Evolutionary conservation across 2,329 filamentous ascomycete species (phyloP), one percentile per base, ranked within the genome.

Genomic region (Pseudogymnoascus verrucosus): DNA sequence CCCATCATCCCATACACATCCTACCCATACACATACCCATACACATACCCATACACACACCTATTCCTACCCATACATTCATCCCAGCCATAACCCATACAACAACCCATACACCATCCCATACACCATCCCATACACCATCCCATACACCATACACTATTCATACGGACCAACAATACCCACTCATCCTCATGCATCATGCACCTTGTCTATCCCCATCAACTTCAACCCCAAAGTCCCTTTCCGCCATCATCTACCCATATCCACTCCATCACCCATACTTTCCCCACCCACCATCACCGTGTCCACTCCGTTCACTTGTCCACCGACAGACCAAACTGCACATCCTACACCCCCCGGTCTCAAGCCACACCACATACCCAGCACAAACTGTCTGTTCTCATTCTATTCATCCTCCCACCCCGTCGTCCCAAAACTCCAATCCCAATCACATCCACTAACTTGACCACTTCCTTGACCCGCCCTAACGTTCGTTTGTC

Each of bases 401-500:
- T 57, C 47, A 57, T 57, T n/a, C 47, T 14, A 23, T 21, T 21
- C 21, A 51, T 26, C 44, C 21, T 26, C 37, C 37, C 37, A 51
- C 23, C 26, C 14, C 23, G n/a, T 31, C n/a, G 6, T 54, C n/a
- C 47, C 11, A 54, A 31, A n/a, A 16, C n/a, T 8, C 39, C 16
- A 51, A 51, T 51, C 47, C 47, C 26, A 57, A 57, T 57, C 47
- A 31, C 47, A 54, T 54, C 47, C 47, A 54, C 47, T 54, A 31
- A 23, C 47, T 54, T 54, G 47, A 54, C 47, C 26, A 57, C 28
- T 57, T 34, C 47, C 47, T 34, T 57, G 47, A 54, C 47, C 47
- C 47, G 47, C 47, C 47, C 47, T 54, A 54, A 54, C 47, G 47
- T 54, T 54, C 47, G 47, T 54, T 54, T 54, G 47, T 54, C 47